These are phyloP conservation scores for Stemphylium lycopersici DNA, from an alignment of 2,329 filamentous ascomycete species.

Conservation along the genomic window DNA sequence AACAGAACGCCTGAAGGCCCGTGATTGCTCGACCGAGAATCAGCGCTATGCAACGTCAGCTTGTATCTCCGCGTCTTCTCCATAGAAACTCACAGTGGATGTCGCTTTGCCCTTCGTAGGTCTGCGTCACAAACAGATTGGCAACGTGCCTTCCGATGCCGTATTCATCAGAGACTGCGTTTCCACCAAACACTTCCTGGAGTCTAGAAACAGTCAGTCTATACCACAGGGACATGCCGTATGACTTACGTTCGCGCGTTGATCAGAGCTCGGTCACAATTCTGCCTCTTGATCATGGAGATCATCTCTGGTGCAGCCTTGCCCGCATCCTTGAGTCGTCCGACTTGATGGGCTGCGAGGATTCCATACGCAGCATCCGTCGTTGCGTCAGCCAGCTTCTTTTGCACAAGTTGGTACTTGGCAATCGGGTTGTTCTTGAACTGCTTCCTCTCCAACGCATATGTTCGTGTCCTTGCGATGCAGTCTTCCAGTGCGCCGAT, in stretches of 20 bases:
- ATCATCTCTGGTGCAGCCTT: slow-evolving; percentile 95
- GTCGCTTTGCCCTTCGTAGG: slow-evolving; percentile 97
- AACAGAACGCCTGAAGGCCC: slow-evolving; percentile 80
- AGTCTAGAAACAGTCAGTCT: slow-evolving; percentile 56
- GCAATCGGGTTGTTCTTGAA: slow-evolving; percentile 96
- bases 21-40: slow-evolving; percentile 60
- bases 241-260: slow-evolving; percentile 70
- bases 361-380: slow-evolving; percentile 92
- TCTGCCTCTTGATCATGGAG: slow-evolving; percentile 93
- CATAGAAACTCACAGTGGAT: slow-evolving; percentile 77
- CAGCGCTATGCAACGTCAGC: slow-evolving; percentile 51
- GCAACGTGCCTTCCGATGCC: slow-evolving; percentile 92
- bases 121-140: slow-evolving; percentile 96
- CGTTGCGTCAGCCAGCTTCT: slow-evolving; percentile 91
- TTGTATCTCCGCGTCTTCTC: background rate
- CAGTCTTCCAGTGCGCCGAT: slow-evolving; percentile 96
- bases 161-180: slow-evolving; percentile 98
- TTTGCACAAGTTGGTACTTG: slow-evolving; percentile 96
- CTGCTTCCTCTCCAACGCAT: slow-evolving; percentile 91
- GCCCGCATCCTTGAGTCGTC: slow-evolving; percentile 88
- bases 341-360: slow-evolving; percentile 89
- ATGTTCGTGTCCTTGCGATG: slow-evolving; percentile 77
- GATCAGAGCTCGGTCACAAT: slow-evolving; percentile 86
- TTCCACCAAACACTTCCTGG: slow-evolving; percentile 96
- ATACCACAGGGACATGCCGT: background rate